phyloP scores from a whole-genome alignment of 2,329 filamentous ascomycete species.

The Stylonectria norvegica region DNA sequence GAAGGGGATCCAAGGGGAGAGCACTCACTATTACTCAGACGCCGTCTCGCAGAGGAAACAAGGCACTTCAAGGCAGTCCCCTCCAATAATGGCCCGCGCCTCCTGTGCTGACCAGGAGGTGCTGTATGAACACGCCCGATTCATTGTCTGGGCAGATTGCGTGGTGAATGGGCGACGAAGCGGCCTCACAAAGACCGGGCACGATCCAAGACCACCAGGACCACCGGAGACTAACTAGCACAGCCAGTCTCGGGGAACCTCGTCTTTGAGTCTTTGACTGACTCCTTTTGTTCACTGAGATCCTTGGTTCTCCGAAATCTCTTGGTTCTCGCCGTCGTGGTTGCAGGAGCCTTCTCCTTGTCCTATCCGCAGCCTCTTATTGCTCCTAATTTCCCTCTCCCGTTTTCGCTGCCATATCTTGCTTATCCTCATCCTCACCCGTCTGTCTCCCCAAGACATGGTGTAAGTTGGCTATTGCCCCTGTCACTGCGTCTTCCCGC shows the following conservation, averaged over 20 bases:
- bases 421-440: conserved; percentile 1
- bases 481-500: conserved; percentile 7
- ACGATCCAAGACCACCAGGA: background rate
- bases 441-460: conserved; percentile 4
- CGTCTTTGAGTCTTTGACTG: too few relatives aligned
- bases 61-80: conserved; percentile 11
- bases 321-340: too few relatives aligned
- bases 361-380: background rate
- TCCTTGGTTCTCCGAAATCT: too few relatives aligned
- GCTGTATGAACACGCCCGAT: conserved; percentile 16
- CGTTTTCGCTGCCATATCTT: background rate
- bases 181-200: conserved; percentile 8
- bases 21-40: too few relatives aligned
- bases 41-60: too few relatives aligned
- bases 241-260: too few relatives aligned
- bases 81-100: conserved; percentile 19
- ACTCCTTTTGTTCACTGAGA: too few relatives aligned
- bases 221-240: too few relatives aligned
- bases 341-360: too few relatives aligned
- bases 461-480: conserved; percentile 10
- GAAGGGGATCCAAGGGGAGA: too few relatives aligned
- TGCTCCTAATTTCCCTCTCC: background rate
- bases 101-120: conserved; percentile 15
- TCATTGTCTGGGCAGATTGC: conserved; percentile 23
- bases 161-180: conserved; percentile 17